These are phyloP conservation scores for Aschersonia sp. DNA, from an alignment of 2,329 filamentous ascomycete genomes.

Conservation along the genomic window DNA sequence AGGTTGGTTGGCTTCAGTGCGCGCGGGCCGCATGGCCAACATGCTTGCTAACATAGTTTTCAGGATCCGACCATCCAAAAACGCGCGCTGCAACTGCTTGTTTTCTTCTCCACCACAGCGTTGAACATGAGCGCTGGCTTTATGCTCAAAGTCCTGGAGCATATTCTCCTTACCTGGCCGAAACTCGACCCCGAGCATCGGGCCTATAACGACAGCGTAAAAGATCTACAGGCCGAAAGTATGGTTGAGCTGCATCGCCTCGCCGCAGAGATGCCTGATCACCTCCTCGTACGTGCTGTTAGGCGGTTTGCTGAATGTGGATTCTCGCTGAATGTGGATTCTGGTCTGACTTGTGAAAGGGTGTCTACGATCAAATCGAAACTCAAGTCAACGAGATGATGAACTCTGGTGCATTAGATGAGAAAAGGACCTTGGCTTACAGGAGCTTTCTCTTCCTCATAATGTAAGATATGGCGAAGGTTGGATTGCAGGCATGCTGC, in stretches of 20 bases:
- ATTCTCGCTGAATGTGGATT: neutral
- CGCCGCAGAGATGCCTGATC: slow-evolving; percentile 80
- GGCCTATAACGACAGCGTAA: slow-evolving; percentile 75
- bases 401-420: slow-evolving; percentile 56
- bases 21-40: neutral
- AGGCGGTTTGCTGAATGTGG: neutral
- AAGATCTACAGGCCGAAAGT: slow-evolving; percentile 72
- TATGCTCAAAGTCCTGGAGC: slow-evolving; percentile 79
- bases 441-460: slow-evolving; percentile 90
- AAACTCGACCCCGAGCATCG: slow-evolving; percentile 54
- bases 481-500: too few relatives aligned
- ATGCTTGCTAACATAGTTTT: neutral
- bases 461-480: slow-evolving; percentile 34
- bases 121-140: slow-evolving; percentile 65
- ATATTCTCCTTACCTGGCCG: slow-evolving; percentile 77
- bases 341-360: slow-evolving; percentile 22
- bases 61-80: slow-evolving; percentile 73
- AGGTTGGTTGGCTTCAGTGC: slow-evolving; percentile 22
- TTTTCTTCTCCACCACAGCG: slow-evolving; percentile 71
- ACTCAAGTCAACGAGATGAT: slow-evolving; percentile 69
- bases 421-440: slow-evolving; percentile 73
- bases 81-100: slow-evolving; percentile 65
- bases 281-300: slow-evolving; percentile 50
- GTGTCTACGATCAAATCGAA: slow-evolving; percentile 79
- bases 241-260: slow-evolving; percentile 80